These are phyloP conservation scores for Basipetospora chlamydospora DNA, from an alignment of 2,329 filamentous ascomycete species.

Conservation along the genomic window DNA sequence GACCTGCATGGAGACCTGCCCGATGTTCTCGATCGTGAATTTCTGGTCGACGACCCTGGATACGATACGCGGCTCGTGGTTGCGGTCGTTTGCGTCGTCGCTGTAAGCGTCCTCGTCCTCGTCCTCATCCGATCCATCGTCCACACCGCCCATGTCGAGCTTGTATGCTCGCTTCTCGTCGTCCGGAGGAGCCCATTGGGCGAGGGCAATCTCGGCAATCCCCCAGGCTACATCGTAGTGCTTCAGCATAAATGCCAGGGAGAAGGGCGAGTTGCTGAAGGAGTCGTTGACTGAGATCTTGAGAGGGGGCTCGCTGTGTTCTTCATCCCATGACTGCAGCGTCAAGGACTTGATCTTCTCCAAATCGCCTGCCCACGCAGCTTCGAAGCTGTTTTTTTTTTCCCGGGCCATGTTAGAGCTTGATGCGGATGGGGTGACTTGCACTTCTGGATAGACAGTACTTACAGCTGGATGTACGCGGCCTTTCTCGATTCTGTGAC, in stretches of 20 bases:
- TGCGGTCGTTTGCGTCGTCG: slow-evolving; percentile 20
- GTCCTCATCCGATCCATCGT: no score
- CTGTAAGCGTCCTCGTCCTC: slow-evolving; percentile 20
- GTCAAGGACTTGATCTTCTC: slow-evolving; percentile 51
- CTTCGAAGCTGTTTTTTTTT: slow-evolving; percentile 37
- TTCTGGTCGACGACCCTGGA: slow-evolving; percentile 46
- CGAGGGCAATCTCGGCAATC: slow-evolving; percentile 55
- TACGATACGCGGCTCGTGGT: slow-evolving; percentile 28
- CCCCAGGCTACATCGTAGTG: slow-evolving; percentile 48
- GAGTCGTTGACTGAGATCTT: slow-evolving; percentile 45
- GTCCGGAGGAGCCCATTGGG: slow-evolving; percentile 49
- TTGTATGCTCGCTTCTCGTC: slow-evolving; percentile 32
- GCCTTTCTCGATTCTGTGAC: slow-evolving; percentile 37
- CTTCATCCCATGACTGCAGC: slow-evolving; percentile 40
- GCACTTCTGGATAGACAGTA: no score
- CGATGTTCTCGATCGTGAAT: slow-evolving; percentile 65
- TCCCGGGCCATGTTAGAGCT: background rate
- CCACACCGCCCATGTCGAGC: slow-evolving; percentile 24
- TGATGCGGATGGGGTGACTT: no score
- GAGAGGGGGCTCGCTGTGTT: slow-evolving; percentile 42
- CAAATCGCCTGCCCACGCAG: slow-evolving; percentile 57
- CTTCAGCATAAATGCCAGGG: slow-evolving; percentile 50
- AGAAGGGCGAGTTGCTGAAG: slow-evolving; percentile 43
- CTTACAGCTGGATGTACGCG: slow-evolving; percentile 51
- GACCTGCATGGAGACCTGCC: slow-evolving; percentile 50